Evolutionary conservation across 768 basidiomycete genomes (phyloP).

Genomic region (Phlebiopsis gigantea): DNA sequence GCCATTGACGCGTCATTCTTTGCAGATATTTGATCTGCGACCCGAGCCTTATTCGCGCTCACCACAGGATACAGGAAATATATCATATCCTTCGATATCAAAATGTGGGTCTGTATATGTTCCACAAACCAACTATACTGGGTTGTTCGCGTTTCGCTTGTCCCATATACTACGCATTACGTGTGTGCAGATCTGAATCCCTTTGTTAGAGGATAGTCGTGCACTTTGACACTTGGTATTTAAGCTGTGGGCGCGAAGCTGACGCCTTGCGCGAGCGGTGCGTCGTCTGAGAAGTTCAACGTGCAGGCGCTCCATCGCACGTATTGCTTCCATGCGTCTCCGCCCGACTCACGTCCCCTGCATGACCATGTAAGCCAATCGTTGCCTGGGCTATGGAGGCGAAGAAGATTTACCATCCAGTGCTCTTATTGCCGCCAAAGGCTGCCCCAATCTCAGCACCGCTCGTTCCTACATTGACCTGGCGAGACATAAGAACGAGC

Average conservation of each 20-base stretch:
- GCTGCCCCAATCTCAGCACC: constrained; percentile 80
- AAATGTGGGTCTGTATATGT: too few relatives aligned
- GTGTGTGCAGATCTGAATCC: too few relatives aligned
- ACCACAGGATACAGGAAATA: too few relatives aligned
- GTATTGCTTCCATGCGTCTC: constrained; percentile 98
- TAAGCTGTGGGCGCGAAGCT: constrained; percentile 47
- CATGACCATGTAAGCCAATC: constrained; percentile 13
- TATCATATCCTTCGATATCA: too few relatives aligned
- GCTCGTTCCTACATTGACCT: constrained; percentile 65
- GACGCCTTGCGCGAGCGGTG: constrained; percentile 92
- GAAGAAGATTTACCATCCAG: constrained; percentile 60
- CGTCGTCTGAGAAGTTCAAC: constrained; percentile 85
- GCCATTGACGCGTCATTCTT: constrained; percentile 55
- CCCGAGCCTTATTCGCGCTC: too few relatives aligned
- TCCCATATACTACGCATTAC: too few relatives aligned
- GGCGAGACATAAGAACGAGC: background rate
- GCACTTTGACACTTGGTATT: too few relatives aligned
- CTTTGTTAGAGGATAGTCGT: too few relatives aligned
- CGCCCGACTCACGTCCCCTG: constrained; percentile 94
- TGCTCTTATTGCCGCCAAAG: constrained; percentile 95
- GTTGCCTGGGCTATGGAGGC: too few relatives aligned
- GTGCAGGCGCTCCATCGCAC: constrained; percentile 91
- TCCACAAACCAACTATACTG: too few relatives aligned
- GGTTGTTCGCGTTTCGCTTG: too few relatives aligned
- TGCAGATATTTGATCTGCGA: constrained; percentile 47